Evolutionary conservation across 768 basidiomycete species (phyloP).

Genomic region (Rhodotorula taiwanensis): DNA sequence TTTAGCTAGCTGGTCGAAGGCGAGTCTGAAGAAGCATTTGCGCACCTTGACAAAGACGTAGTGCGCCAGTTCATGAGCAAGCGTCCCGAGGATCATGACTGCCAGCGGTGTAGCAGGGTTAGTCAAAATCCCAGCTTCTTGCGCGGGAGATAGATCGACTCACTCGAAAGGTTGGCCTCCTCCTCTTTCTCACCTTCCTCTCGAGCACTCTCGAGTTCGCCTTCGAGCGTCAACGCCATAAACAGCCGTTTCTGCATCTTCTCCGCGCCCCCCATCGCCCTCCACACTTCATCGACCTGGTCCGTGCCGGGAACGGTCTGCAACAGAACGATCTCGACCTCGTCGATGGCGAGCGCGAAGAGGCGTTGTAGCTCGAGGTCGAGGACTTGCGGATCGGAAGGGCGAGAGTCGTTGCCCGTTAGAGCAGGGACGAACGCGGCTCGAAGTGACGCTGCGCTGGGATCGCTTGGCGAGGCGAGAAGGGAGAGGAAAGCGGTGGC

Average conservation of each 20-base stretch:
- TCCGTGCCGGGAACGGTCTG: slow-evolving; percentile 18
- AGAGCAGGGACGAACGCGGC: slow-evolving; percentile 30
- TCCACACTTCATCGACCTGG: slow-evolving; percentile 14
- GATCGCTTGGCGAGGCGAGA: slow-evolving; percentile 9
- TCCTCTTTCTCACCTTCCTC: slow-evolving; percentile 14
- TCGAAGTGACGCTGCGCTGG: slow-evolving; percentile 9
- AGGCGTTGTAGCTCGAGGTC: slow-evolving; percentile 12
- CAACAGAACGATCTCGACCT: slow-evolving; percentile 7
- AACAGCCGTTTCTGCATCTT: slow-evolving; percentile 7
- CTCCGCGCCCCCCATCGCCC: not conserved
- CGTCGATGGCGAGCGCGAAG: not conserved
- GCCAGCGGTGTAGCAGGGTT: not conserved
- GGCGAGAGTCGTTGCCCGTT: not conserved
- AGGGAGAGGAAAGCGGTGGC: slow-evolving; percentile 18
- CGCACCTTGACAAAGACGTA: slow-evolving; percentile 29
- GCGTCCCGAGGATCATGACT: slow-evolving; percentile 29
- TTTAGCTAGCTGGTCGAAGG: not conserved
- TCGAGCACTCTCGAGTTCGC: slow-evolving; percentile 21
- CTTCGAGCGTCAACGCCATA: slow-evolving; percentile 5
- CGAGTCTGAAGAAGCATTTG: not conserved
- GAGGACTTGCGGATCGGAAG: not conserved
- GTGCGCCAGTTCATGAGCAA: slow-evolving; percentile 25
- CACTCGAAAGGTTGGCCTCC: slow-evolving; percentile 27
- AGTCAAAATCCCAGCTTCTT: not conserved
- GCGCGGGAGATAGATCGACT: not conserved